Evolutionary conservation across 257 asterid species (phyloP).

Genomic region (Solanum clarkiae): DNA sequence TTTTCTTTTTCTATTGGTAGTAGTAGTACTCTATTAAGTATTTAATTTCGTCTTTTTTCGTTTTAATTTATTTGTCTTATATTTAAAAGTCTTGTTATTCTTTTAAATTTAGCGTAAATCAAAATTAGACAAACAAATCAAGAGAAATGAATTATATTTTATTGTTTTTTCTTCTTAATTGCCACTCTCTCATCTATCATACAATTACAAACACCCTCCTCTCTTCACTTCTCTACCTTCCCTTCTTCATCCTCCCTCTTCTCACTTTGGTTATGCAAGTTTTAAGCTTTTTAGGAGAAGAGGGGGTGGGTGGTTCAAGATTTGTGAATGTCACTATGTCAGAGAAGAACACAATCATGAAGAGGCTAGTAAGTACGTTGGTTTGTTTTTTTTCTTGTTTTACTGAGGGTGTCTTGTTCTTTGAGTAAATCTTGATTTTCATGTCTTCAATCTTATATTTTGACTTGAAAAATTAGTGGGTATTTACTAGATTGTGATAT

Average conservation of each 20-base stretch:
- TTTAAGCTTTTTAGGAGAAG: conserved; percentile 15
- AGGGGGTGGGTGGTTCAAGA: conserved; percentile 1
- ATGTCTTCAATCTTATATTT: background rate
- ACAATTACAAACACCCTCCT: conserved; percentile 29
- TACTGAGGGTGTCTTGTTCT: background rate
- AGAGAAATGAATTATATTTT: background rate
- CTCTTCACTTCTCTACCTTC: background rate
- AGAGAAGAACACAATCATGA: conserved; percentile 46
- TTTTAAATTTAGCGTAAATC: background rate
- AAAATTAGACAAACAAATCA: background rate
- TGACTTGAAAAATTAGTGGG: background rate
- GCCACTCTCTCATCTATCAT: conserved; percentile 53
- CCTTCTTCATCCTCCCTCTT: conserved; percentile 12
- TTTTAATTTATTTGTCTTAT: background rate
- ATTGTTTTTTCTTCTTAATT: conserved; percentile 37
- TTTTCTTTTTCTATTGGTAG: conserved; percentile 1
- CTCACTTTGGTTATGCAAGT: conserved; percentile 2
- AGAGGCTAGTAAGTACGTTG: conserved; percentile 99
- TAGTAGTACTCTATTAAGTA: background rate
- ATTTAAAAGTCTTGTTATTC: background rate
- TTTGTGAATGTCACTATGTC: conserved; percentile 9
- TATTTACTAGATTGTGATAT: background rate
- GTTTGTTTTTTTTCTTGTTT: conserved; percentile 2
- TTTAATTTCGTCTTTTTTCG: background rate
- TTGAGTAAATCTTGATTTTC: background rate